Base-by-base conservation (phyloP, 768 basidiomycete species). In the Mycena sanguinolenta region DNA sequence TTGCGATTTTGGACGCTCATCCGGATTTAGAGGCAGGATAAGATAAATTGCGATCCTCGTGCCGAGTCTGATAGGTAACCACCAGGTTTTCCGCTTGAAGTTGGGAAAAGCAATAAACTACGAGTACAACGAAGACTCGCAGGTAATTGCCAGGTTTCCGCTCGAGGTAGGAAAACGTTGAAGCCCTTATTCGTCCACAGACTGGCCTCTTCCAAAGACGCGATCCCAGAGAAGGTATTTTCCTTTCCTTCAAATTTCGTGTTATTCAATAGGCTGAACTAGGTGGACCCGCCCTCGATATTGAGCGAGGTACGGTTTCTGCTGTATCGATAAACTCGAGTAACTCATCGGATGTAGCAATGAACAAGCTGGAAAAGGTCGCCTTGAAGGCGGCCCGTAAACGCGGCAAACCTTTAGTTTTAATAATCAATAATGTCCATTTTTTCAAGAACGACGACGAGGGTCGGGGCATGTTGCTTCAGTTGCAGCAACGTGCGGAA, bases 351-450 rank as follows among this genome's bases (percentile, higher is more conserved):
- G 32, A 17, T 66, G 19, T 62, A 90, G 94, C 92, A 5, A 74
- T 95, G 80, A 94, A 92, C 78, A 96, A 96, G 77, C 84, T 95
- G 3, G 91, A 94, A 78, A 95, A 96, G 77, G 94, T 96, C 28
- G 95, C 95, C 0, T 84, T 97, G 65, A 81, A 87, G 44, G 88
- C 84, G 74, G 84, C 91, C 44, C 80, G 81, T 49, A 81, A 82
- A 67, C 87, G 85, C 7, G 87, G 89, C 4, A 86, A 89, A 60
- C 95, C 95, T 0, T 83, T 96, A 7, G 90, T 96, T 0, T 83
- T 97, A 32, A 88, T 95, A 53, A 84, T 97, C 76, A 95, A 95
- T 81, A 96, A 95, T 78, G 80, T 90, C 6, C 91, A 93, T 73
- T 87, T 86, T 76, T 91, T 93, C 79, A 87, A 90, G 66, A 93